A percentile compares a stretch with the other conserved stretches of the same genome.
Conservation (phyloP, 441 rosid genomes). For the Sinapis alba region DNA sequence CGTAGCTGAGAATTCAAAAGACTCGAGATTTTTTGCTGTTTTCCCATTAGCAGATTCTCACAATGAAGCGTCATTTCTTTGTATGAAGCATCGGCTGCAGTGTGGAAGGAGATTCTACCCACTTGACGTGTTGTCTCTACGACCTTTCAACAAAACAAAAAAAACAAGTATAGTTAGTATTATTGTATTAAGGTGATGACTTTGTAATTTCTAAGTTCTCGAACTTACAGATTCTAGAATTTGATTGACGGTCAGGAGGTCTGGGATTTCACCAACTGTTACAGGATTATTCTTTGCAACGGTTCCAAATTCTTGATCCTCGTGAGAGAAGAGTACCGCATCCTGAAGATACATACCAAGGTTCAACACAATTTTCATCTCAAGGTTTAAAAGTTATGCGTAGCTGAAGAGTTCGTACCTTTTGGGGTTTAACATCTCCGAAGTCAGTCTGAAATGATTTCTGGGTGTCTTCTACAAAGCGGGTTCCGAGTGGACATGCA, state of each 20-base stretch:
- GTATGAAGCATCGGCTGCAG: conserved; percentile 43
- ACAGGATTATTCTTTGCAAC: conserved; percentile 13
- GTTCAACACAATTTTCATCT: conserved; percentile 26
- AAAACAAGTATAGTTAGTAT: conserved; percentile 1
- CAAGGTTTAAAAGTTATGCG: neutral
- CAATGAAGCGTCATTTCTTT: conserved; percentile 43
- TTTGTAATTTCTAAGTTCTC: conserved; percentile 2
- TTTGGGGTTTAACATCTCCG: conserved; percentile 43
- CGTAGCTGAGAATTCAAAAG: conserved; percentile 30
- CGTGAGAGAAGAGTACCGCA: conserved; percentile 25
- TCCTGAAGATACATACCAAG: conserved; percentile 20
- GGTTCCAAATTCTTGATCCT: conserved; percentile 34
- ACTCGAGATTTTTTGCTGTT: conserved; percentile 42
- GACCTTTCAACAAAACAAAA: conserved; percentile 30
- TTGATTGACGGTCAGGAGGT: conserved; percentile 36
- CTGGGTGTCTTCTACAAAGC: conserved; percentile 51
- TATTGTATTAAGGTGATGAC: neutral
- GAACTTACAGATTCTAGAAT: conserved; percentile 43
- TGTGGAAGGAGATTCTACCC: conserved; percentile 41
- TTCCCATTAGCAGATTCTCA: conserved; percentile 38
- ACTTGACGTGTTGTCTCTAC: conserved; percentile 44
- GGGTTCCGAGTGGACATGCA: conserved; percentile 75
- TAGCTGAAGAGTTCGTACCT: conserved; percentile 22
- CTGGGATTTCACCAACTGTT: conserved; percentile 22
- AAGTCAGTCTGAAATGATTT: conserved; percentile 47